Conservation (phyloP, 2,329 filamentous ascomycete species). For the Xylariomycetidae sp. region DNA sequence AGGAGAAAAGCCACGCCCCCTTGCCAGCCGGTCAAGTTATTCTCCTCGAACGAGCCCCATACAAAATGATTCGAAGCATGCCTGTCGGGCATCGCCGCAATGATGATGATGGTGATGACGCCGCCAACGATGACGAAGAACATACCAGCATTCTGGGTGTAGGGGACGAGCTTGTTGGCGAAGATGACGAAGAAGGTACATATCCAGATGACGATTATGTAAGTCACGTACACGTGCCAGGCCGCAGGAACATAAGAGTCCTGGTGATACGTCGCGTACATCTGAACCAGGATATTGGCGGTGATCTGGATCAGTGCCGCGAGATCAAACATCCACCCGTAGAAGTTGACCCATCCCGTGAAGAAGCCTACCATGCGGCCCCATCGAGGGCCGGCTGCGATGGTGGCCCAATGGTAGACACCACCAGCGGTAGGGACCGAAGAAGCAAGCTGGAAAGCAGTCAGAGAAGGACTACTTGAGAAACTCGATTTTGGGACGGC, state of each 20-base stretch:
- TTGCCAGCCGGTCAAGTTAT: slow-evolving; percentile 47
- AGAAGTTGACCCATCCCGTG: slow-evolving; percentile 48
- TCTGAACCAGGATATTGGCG: slow-evolving; percentile 54
- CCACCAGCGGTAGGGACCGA: slow-evolving; percentile 55
- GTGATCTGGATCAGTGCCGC: slow-evolving; percentile 55
- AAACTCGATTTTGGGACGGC: not conserved
- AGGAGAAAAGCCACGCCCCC: slow-evolving; percentile 60
- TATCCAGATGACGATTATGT: slow-evolving; percentile 51
- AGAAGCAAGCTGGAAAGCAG: slow-evolving; percentile 52
- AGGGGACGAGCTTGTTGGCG: slow-evolving; percentile 50
- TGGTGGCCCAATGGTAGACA: slow-evolving; percentile 58
- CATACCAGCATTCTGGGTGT: slow-evolving; percentile 47
- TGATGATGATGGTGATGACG: slow-evolving; percentile 49
- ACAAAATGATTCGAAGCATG: slow-evolving; percentile 49
- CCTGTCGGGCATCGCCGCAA: slow-evolving; percentile 44
- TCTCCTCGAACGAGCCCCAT: slow-evolving; percentile 44
- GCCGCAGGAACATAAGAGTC: slow-evolving; percentile 41
- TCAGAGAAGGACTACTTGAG: not conserved
- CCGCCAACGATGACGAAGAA: slow-evolving; percentile 51
- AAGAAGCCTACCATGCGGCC: slow-evolving; percentile 48
- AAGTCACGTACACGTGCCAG: slow-evolving; percentile 58
- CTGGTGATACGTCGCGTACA: slow-evolving; percentile 56
- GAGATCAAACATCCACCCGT: slow-evolving; percentile 59
- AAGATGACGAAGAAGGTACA: slow-evolving; percentile 49
- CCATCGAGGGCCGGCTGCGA: slow-evolving; percentile 50